phyloP scores from a whole-genome alignment of 2,329 filamentous ascomycete species.

The Aspergillus ruber region DNA sequence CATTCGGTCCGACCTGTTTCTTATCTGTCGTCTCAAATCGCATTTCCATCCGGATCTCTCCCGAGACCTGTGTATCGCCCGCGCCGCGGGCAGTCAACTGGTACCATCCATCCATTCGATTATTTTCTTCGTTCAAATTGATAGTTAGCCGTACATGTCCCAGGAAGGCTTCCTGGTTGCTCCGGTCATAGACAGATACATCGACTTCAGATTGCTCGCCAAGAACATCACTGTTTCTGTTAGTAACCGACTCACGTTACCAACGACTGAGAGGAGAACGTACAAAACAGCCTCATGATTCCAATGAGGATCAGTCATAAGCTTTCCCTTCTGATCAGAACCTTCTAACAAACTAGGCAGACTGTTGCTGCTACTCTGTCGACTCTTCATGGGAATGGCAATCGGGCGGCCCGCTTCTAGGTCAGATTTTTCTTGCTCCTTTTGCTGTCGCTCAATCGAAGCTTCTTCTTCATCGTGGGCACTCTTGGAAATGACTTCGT shows the following conservation, averaged over 20 bases:
- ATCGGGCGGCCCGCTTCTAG: slow-evolving; percentile 80
- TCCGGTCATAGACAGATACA: slow-evolving; percentile 86
- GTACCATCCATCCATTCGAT: slow-evolving; percentile 78
- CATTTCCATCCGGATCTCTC: slow-evolving; percentile 83
- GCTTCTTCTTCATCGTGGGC: slow-evolving; percentile 58
- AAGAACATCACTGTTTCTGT: slow-evolving; percentile 70
- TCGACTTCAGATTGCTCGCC: slow-evolving; percentile 85
- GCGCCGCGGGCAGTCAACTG: slow-evolving; percentile 71
- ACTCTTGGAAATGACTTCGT: slow-evolving; percentile 88
- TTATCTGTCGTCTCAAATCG: slow-evolving; percentile 80
- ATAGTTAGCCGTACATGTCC: slow-evolving; percentile 82
- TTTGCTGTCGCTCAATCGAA: slow-evolving; percentile 55
- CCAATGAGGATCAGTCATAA: slow-evolving; percentile 83
- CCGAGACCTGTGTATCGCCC: slow-evolving; percentile 68
- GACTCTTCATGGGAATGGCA: slow-evolving; percentile 94
- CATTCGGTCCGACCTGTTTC: slow-evolving; percentile 86
- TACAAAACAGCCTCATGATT: slow-evolving; percentile 94
- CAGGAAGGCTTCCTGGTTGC: slow-evolving; percentile 79
- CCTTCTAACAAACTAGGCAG: slow-evolving; percentile 66
- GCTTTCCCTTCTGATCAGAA: slow-evolving; percentile 51
- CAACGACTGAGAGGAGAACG: slow-evolving; percentile 35
- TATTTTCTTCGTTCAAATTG: slow-evolving; percentile 60
- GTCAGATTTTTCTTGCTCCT: slow-evolving; percentile 57
- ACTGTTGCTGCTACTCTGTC: slow-evolving; percentile 94
- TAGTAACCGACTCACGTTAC: slow-evolving; percentile 16